Conservation (phyloP, 148 eudicot species). For the Mesembryanthemum crystallinum region DNA sequence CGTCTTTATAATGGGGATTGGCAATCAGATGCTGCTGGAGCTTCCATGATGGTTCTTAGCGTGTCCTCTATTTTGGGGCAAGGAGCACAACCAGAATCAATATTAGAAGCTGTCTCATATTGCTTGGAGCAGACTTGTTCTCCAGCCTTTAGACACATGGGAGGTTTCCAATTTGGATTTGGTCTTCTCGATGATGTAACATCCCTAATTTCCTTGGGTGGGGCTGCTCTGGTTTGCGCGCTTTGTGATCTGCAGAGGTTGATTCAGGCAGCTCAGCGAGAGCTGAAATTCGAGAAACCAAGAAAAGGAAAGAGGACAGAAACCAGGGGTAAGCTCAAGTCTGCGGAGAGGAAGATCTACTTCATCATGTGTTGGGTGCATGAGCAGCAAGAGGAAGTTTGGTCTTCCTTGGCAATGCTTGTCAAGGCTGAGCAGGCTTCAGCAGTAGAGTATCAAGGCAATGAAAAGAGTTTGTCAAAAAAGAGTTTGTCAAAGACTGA, state of each 20-base stretch:
- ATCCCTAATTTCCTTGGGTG: slow-evolving; percentile 49
- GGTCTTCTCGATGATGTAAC: slow-evolving; percentile 64
- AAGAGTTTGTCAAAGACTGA: slow-evolving; percentile 23
- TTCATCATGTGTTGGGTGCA: slow-evolving; percentile 87
- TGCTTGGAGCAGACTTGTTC: slow-evolving; percentile 89
- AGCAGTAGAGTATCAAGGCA: slow-evolving; percentile 44
- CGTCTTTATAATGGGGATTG: slow-evolving; percentile 93
- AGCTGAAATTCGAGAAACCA: slow-evolving; percentile 53
- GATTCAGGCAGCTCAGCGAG: slow-evolving; percentile 51
- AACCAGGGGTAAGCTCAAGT: slow-evolving; percentile 57
- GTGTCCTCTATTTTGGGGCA: slow-evolving; percentile 71
- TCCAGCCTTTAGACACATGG: slow-evolving; percentile 61
- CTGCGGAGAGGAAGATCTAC: slow-evolving; percentile 61
- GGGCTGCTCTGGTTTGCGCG: slow-evolving; percentile 57
- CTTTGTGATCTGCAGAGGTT: slow-evolving; percentile 60
- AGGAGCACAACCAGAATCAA: slow-evolving; percentile 57
- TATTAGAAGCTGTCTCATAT: slow-evolving; percentile 55
- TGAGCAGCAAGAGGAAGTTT: slow-evolving; percentile 67
- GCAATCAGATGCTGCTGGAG: slow-evolving; percentile 66
- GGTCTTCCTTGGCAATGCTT: slow-evolving; percentile 57
- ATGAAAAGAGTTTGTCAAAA: slow-evolving; percentile 21
- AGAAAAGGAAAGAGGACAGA: slow-evolving; percentile 39
- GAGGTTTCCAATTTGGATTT: slow-evolving; percentile 71
- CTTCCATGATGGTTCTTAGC: slow-evolving; percentile 49
- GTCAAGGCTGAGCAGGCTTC: slow-evolving; percentile 60